Evolutionary conservation across 176 grass and related monocot genomes (phyloP).

Genomic region (Juncus effusus): DNA sequence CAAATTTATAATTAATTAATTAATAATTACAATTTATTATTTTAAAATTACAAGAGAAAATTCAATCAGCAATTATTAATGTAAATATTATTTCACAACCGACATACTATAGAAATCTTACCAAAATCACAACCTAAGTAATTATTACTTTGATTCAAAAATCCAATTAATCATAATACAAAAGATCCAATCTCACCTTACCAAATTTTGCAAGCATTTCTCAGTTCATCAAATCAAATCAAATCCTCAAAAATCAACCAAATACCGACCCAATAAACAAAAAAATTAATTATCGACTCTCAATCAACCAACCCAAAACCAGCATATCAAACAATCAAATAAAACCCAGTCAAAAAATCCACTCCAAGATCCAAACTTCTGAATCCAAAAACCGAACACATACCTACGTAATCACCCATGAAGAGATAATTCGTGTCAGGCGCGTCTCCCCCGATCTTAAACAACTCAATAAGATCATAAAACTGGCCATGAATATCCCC

Average conservation of each 20-base stretch:
- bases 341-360: slow-evolving; percentile 1
- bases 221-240: too few relatives aligned
- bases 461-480: slow-evolving; percentile 98
- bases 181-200: too few relatives aligned
- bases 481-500: slow-evolving; percentile 98
- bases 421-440: slow-evolving; percentile 99
- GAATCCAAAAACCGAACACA: not conserved
- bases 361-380: not conserved
- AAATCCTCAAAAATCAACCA: too few relatives aligned
- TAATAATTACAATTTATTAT: too few relatives aligned
- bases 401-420: slow-evolving; percentile 98
- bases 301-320: slow-evolving; percentile 17
- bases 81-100: too few relatives aligned
- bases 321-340: not conserved
- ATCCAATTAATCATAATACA: too few relatives aligned
- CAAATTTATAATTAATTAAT: too few relatives aligned
- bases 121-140: not conserved
- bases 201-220: too few relatives aligned
- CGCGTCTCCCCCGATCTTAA: slow-evolving; percentile 89
- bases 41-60: too few relatives aligned
- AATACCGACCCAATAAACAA: not conserved
- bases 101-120: too few relatives aligned
- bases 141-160: not conserved
- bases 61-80: too few relatives aligned
- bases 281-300: not conserved